Conservation (phyloP, 2,329 filamentous ascomycete species). For the Lomentospora prolificans region DNA sequence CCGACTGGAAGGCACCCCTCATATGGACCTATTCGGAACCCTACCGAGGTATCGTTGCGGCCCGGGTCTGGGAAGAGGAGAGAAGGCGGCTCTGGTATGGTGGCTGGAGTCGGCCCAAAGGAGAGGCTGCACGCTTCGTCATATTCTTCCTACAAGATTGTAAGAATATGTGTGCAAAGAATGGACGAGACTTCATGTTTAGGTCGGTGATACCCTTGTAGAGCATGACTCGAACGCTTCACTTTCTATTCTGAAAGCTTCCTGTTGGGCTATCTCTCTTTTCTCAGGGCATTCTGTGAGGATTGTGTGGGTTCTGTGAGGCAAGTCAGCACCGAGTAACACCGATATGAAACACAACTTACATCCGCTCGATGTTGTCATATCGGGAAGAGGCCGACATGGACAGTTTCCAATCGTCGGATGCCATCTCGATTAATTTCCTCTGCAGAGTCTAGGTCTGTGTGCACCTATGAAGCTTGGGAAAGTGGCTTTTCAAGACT, state of each 20-base stretch:
- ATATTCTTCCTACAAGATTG: constrained; percentile 44
- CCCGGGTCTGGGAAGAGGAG: not conserved
- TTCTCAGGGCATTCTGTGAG: not conserved
- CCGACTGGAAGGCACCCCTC: constrained; percentile 43
- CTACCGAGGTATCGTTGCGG: constrained; percentile 12
- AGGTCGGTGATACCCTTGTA: constrained; percentile 37
- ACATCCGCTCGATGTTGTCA: constrained; percentile 54
- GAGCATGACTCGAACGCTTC: constrained; percentile 48
- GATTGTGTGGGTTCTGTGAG: not conserved
- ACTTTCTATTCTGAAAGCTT: constrained; percentile 58
- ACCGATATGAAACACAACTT: constrained; percentile 21
- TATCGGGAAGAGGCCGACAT: constrained; percentile 52
- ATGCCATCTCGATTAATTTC: not conserved
- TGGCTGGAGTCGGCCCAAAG: constrained; percentile 11
- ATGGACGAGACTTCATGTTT: constrained; percentile 13
- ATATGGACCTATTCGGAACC: constrained; percentile 44
- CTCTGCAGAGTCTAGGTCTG: too few species aligned
- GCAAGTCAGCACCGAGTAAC: not conserved
- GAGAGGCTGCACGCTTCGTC: constrained; percentile 29
- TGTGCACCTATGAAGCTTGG: not conserved
- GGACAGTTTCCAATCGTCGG: constrained; percentile 35
- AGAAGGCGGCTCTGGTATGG: constrained; percentile 9
- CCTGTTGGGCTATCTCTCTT: constrained; percentile 15
- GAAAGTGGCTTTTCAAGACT: too few species aligned
- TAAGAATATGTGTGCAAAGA: constrained; percentile 13